Conservation (phyloP, 805 yeast species). For the Ogataea neopini region DNA sequence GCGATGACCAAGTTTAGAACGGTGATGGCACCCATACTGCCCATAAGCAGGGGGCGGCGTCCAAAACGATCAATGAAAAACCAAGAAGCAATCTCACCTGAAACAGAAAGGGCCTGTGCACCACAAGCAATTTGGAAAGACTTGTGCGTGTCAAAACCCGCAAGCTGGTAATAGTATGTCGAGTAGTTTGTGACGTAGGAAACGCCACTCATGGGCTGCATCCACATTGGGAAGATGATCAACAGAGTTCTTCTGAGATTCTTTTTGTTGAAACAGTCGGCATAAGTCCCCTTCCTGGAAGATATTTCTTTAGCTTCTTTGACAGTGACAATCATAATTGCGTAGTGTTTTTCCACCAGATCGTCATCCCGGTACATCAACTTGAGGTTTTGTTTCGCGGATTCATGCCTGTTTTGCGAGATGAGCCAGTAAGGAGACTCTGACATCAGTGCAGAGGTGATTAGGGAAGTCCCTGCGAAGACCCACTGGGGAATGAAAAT, state of each 20-base stretch:
- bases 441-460: slow-evolving; percentile 14
- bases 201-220: slow-evolving; percentile 49
- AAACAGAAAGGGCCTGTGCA: slow-evolving; percentile 34
- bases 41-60: slow-evolving; percentile 36
- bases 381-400: slow-evolving; percentile 41
- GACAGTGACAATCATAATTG: slow-evolving; percentile 36
- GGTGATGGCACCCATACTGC: slow-evolving; percentile 28
- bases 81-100: slow-evolving; percentile 40
- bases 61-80: slow-evolving; percentile 41
- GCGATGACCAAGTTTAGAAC: slow-evolving; percentile 29
- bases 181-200: slow-evolving; percentile 46
- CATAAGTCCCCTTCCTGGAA: slow-evolving; percentile 32
- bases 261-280: slow-evolving; percentile 45
- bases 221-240: slow-evolving; percentile 38
- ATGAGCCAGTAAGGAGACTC: slow-evolving; percentile 28
- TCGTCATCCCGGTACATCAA: slow-evolving; percentile 24
- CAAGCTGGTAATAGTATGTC: slow-evolving; percentile 49
- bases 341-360: slow-evolving; percentile 36
- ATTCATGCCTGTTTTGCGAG: slow-evolving; percentile 41
- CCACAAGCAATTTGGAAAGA: slow-evolving; percentile 36
- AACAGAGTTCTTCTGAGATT: slow-evolving; percentile 49
- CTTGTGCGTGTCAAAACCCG: slow-evolving; percentile 45
- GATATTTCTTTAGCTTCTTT: slow-evolving; percentile 27
- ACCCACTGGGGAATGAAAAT: slow-evolving; percentile 24
- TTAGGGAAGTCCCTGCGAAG: slow-evolving; percentile 13